Evolutionary conservation across 2,329 filamentous ascomycete genomes (phyloP).

Genomic region (Cladosporium austrohemisphaericum): DNA sequence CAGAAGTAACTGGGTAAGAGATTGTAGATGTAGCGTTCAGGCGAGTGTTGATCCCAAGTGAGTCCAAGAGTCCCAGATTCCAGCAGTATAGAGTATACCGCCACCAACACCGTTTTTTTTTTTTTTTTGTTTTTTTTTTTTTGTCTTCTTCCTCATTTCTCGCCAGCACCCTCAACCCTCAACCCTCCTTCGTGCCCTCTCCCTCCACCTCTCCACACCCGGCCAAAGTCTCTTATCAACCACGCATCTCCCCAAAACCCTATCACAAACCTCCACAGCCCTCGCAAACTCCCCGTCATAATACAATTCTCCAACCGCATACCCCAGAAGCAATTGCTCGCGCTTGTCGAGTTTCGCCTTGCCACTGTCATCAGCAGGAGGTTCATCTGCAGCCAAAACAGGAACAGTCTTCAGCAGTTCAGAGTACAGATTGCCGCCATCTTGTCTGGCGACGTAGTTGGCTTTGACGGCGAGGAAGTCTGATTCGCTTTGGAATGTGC

Average conservation of each 20-base stretch:
- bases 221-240: slow-evolving; percentile 23
- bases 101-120: too few species aligned
- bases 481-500: slow-evolving; percentile 33
- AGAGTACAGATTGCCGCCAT: slow-evolving; percentile 26
- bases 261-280: slow-evolving; percentile 7
- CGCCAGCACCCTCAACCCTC: background rate
- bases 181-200: slow-evolving; percentile 21
- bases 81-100: too few species aligned
- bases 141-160: too few species aligned
- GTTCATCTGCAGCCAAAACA: slow-evolving; percentile 11
- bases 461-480: slow-evolving; percentile 31
- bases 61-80: too few species aligned
- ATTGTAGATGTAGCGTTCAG: too few species aligned
- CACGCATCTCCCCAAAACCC: slow-evolving; percentile 22
- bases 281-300: slow-evolving; percentile 32
- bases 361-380: background rate
- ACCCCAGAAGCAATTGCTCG: slow-evolving; percentile 38
- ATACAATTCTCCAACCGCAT: slow-evolving; percentile 57
- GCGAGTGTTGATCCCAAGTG: too few species aligned
- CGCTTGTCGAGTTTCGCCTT: slow-evolving; percentile 28
- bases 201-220: slow-evolving; percentile 26
- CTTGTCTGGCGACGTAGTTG: slow-evolving; percentile 30
- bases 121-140: too few species aligned
- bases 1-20: too few species aligned
- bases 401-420: slow-evolving; percentile 23